phyloP scores from a whole-genome alignment of 495 filamentous ascomycete genomes.

The Delitschia confertaspora region DNA sequence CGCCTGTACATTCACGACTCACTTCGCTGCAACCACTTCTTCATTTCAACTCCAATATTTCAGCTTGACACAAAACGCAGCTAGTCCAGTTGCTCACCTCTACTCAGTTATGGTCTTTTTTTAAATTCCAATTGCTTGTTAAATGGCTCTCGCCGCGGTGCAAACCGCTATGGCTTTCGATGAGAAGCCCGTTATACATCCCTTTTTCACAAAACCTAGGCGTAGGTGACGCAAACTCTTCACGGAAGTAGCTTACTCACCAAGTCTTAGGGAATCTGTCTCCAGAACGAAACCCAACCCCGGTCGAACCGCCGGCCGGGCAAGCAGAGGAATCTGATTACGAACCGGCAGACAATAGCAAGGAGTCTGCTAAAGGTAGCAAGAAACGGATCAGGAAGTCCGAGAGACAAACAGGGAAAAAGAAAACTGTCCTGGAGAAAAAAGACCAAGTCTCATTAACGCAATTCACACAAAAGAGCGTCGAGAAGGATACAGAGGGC shows the following conservation, averaged over 20 bases:
- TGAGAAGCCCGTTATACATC: constrained; percentile 29
- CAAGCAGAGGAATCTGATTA: constrained; percentile 5
- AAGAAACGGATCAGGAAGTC: constrained; percentile 14
- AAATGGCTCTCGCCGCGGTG: constrained; percentile 31
- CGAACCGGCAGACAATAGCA: constrained; percentile 7
- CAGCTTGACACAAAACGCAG: too few relatives aligned
- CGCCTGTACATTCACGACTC: too few relatives aligned
- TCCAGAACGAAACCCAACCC: neutral
- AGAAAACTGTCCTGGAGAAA: neutral
- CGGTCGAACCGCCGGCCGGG: neutral
- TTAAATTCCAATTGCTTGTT: neutral
- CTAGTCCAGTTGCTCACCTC: too few relatives aligned
- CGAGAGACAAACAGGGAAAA: constrained; percentile 3
- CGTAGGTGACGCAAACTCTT: constrained; percentile 7
- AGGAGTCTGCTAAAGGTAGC: neutral
- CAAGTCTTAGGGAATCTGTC: constrained; percentile 6
- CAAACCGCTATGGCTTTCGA: constrained; percentile 31
- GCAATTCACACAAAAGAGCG: constrained; percentile 10
- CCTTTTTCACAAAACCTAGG: constrained; percentile 31
- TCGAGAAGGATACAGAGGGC: too few relatives aligned
- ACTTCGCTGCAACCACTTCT: too few relatives aligned
- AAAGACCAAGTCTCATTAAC: constrained; percentile 9
- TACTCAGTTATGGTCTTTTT: too few relatives aligned
- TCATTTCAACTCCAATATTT: neutral
- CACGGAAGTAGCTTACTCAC: constrained; percentile 4